Evolutionary conservation across 352 stramenopile genomes (phyloP).

Genomic region (Globisporangium camurandrum): DNA sequence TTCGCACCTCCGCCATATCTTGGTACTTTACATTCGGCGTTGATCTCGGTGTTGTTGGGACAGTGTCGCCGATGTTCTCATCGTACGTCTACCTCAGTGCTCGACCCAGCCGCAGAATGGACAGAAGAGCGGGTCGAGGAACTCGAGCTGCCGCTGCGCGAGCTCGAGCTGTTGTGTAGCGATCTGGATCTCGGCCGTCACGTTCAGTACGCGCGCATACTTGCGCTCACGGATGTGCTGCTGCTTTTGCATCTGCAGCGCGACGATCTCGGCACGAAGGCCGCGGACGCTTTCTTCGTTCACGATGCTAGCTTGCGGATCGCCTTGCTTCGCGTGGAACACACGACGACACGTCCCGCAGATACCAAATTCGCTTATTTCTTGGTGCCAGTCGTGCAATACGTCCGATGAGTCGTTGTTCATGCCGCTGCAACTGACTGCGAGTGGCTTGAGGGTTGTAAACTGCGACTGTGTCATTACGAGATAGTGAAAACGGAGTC

Average conservation of each 20-base stretch:
- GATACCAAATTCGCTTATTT: slow-evolving; percentile 28
- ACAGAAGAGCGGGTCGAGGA: slow-evolving; percentile 28
- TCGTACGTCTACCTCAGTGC: too few relatives aligned
- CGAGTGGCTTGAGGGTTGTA: slow-evolving; percentile 21
- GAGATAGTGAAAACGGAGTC: slow-evolving; percentile 20
- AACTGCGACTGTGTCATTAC: slow-evolving; percentile 20
- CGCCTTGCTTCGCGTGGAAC: slow-evolving; percentile 31
- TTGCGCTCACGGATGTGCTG: slow-evolving; percentile 23
- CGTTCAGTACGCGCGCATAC: slow-evolving; percentile 22
- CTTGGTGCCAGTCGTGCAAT: slow-evolving; percentile 1
- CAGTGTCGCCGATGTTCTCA: too few relatives aligned
- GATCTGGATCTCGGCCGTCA: slow-evolving; percentile 19
- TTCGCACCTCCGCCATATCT: too few relatives aligned
- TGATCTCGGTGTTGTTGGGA: too few relatives aligned
- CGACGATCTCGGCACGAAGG: slow-evolving; percentile 13
- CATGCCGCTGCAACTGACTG: slow-evolving; percentile 8
- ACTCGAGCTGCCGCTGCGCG: slow-evolving; percentile 28
- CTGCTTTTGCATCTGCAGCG: slow-evolving; percentile 21
- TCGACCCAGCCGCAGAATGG: slow-evolving; percentile 33
- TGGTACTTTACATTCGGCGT: too few relatives aligned
- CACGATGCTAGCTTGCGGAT: slow-evolving; percentile 15
- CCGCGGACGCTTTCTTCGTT: slow-evolving; percentile 19
- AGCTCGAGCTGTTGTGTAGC: slow-evolving; percentile 16
- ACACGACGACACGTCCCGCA: slow-evolving; percentile 40
- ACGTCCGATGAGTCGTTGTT: neutral